Evolutionary conservation across 371 early-diverging fungal species (phyloP), one percentile per base, ranked within the genome.

Genomic region (Amoeboaphelidium protococcarum): DNA sequence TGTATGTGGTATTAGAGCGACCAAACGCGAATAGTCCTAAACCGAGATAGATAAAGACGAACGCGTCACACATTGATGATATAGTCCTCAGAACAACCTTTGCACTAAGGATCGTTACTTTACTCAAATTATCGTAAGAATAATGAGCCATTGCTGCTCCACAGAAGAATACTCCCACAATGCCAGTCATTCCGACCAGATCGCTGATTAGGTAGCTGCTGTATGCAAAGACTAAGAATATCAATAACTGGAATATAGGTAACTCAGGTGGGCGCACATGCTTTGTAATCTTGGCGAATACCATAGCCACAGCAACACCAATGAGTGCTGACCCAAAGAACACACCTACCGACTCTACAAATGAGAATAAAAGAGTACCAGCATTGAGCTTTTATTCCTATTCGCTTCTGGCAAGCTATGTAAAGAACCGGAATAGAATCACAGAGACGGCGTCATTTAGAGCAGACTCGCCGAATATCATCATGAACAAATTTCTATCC

Each of bases 391-490:
- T n/a, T n/a, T n/a, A 26, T 24, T 22, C 24, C 13, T 47, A 21
- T 4, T 45, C 46, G 13, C 47, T 43, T 27, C 44, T 44, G 16
- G 60, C 66, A 13, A 66, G 45, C 12, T 48, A 53, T 16, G 62
- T 62, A 48, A 68, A 66, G 55, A 66, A 66, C 23, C 64, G 53
- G 58, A 62, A 69, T 23, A 69, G 56, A 43, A 69, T 69, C 44
- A 69, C 63, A 4, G 66, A 42, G 6, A 69, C 69, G 25, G 69
- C 69, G 48, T 69, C 69, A 52, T 69, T 69, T 23, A 69, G 55
- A 0, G 69, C 69, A 25, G 56, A 55, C 53, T 69, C 69, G 6
- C 69, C 69, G 54, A 69, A 67, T 26, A 69, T 69, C 48, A 67
- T 37, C 59, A 69, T 67, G 62, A 67, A 67, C 26, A 68, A 55